Conservation (phyloP, 805 yeast genomes). For the Monosporozyma servazzii region DNA sequence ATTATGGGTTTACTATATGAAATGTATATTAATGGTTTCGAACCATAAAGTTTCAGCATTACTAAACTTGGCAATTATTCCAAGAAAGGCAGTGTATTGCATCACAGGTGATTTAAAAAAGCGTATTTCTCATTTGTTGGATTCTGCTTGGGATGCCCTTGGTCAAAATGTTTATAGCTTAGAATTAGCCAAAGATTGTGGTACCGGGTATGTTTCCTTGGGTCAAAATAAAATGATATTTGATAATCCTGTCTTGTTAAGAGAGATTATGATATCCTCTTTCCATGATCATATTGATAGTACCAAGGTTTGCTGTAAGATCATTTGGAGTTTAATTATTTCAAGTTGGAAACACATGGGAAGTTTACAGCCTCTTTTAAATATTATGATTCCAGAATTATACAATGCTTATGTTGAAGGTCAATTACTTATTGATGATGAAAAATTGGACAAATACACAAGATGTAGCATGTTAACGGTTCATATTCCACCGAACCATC, state of each 20-base stretch:
- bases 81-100: slow-evolving; percentile 57
- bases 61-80: slow-evolving; percentile 62
- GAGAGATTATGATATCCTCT: slow-evolving; percentile 56
- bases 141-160: slow-evolving; percentile 62
- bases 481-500: slow-evolving; percentile 45
- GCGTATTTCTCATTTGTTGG: slow-evolving; percentile 45
- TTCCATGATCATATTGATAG: slow-evolving; percentile 57
- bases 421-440: slow-evolving; percentile 16
- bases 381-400: slow-evolving; percentile 19
- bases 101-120: slow-evolving; percentile 57
- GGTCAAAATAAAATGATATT: slow-evolving; percentile 57
- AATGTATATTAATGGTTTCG: slow-evolving; percentile 47
- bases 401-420: slow-evolving; percentile 23
- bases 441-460: slow-evolving; percentile 16
- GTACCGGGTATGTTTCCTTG: slow-evolving; percentile 55
- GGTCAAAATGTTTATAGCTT: slow-evolving; percentile 54
- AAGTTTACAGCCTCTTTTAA: slow-evolving; percentile 13
- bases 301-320: slow-evolving; percentile 51
- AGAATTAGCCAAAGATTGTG: slow-evolving; percentile 45
- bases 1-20: slow-evolving; percentile 62
- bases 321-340: slow-evolving; percentile 56
- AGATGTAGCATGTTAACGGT: slow-evolving; percentile 13
- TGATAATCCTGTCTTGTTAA: slow-evolving; percentile 50
- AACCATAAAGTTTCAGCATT: slow-evolving; percentile 60
- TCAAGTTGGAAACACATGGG: slow-evolving; percentile 14